A percentile compares a stretch with the other conserved stretches of the same genome.
Conservation (phyloP, 2,329 filamentous ascomycete species). For the Verticillium alfalfae region DNA sequence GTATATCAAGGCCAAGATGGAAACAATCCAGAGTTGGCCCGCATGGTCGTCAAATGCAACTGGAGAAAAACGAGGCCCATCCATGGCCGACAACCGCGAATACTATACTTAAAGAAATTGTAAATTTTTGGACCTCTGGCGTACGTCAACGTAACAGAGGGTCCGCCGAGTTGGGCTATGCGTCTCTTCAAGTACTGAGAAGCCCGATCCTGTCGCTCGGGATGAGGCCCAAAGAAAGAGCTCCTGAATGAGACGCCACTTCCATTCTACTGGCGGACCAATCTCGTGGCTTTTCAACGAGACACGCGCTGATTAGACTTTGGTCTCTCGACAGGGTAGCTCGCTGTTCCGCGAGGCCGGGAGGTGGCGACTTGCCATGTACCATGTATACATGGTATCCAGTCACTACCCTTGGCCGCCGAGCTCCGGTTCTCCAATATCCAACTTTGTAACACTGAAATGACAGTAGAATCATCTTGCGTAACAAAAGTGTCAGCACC, state of each 20-base stretch:
- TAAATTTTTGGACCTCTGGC: too few relatives aligned
- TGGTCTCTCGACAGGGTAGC: not conserved
- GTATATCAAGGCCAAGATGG: constrained; percentile 11
- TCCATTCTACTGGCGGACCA: not conserved
- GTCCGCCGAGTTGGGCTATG: not conserved
- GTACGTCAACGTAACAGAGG: too few relatives aligned
- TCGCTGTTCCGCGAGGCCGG: not conserved
- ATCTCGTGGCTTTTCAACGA: not conserved
- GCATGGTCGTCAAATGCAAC: constrained; percentile 10
- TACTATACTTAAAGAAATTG: not conserved
- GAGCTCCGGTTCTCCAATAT: too few relatives aligned
- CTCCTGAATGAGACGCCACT: not conserved
- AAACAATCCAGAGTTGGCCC: constrained; percentile 12
- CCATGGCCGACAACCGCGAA: not conserved
- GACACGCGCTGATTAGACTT: not conserved
- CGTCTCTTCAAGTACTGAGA: not conserved
- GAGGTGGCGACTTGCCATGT: not conserved
- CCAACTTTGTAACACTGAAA: too few relatives aligned
- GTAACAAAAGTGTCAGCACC: too few relatives aligned
- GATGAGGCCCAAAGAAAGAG: not conserved
- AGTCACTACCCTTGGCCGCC: too few relatives aligned
- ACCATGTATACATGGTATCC: not conserved
- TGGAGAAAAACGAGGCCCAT: constrained; percentile 9
- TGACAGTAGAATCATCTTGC: too few relatives aligned
- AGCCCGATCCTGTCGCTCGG: not conserved